Conservation (phyloP, 208 protist genomes). For the Leishmania martiniquensis region DNA sequence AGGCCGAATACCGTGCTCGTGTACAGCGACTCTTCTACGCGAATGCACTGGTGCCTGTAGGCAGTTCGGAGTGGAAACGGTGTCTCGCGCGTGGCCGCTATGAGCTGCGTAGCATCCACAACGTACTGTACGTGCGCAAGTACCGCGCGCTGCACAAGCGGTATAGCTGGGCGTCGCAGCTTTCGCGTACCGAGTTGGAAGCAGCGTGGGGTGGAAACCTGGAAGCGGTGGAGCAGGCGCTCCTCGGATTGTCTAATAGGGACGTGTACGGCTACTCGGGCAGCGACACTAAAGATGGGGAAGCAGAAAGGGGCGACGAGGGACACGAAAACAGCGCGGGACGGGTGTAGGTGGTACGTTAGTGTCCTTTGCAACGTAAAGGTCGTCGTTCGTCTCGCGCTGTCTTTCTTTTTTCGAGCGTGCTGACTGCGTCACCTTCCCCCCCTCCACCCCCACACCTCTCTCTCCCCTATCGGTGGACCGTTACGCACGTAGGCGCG, state of each 20-base stretch:
- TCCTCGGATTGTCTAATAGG: constrained; percentile 52
- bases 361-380: too few relatives aligned
- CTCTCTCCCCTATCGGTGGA: not conserved
- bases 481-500: too few relatives aligned
- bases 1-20: constrained; percentile 42
- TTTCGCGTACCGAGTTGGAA: constrained; percentile 41
- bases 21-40: constrained; percentile 65
- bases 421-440: not conserved
- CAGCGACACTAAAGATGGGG: constrained; percentile 8
- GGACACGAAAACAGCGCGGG: not conserved
- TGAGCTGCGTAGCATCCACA: constrained; percentile 50
- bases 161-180: constrained; percentile 61
- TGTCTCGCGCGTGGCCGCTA: constrained; percentile 66
- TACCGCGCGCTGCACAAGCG: constrained; percentile 76
- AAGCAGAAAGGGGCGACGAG: not conserved
- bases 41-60: constrained; percentile 35
- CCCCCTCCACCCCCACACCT: not conserved
- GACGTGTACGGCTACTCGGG: constrained; percentile 55
- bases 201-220: constrained; percentile 24
- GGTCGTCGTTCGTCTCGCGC: not conserved
- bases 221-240: constrained; percentile 33
- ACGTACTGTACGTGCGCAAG: constrained; percentile 57
- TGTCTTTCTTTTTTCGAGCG: not conserved
- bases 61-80: constrained; percentile 53
- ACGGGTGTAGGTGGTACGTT: not conserved